A percentile compares a stretch with the other conserved stretches of the same genome.
phyloP scores from a whole-genome alignment of 345 rosid species.

The Eucalyptus lansdowneana region DNA sequence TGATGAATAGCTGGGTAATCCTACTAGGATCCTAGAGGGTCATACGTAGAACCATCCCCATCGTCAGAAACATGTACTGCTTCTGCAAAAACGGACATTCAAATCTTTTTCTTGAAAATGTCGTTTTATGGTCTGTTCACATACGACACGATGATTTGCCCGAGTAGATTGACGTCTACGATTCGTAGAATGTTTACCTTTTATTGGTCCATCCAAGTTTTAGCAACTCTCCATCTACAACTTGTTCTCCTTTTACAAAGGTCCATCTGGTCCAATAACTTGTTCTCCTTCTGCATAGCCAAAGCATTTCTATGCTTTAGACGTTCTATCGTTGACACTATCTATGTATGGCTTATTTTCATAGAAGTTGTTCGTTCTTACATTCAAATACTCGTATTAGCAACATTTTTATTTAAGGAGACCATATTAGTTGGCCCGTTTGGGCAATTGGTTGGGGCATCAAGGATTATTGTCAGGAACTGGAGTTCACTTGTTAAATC shows the following conservation, averaged over 20 bases:
- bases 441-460: neutral
- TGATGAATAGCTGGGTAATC: neutral
- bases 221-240: neutral
- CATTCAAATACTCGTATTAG: neutral
- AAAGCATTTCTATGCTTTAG: neutral
- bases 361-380: neutral
- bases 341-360: neutral
- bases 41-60: neutral
- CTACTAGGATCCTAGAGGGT: neutral
- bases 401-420: neutral
- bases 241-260: neutral
- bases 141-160: neutral
- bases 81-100: neutral
- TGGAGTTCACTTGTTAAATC: neutral
- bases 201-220: neutral
- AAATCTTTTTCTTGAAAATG: neutral
- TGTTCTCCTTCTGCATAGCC: neutral
- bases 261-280: neutral
- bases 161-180: neutral
- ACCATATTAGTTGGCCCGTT: neutral
- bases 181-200: neutral
- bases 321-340: neutral
- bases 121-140: neutral
- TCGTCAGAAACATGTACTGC: neutral
- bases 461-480: accelerated